Evolutionary conservation across 768 basidiomycete genomes (phyloP), one percentile per base, ranked within the genome.

Genomic region (Grammothele lineata): DNA sequence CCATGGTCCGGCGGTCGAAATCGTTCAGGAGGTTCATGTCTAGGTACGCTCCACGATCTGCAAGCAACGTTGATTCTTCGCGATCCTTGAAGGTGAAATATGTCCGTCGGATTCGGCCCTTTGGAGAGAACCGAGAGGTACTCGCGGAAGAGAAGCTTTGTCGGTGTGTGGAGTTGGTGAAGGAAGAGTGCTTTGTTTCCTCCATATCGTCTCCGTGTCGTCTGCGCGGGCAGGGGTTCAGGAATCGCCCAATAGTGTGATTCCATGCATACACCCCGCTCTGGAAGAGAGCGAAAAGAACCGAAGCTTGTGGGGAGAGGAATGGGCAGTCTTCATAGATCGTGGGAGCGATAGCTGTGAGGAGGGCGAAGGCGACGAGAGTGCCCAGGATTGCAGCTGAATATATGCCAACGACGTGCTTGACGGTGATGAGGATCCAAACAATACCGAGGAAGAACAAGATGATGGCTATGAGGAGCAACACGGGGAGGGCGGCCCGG

Each of bases 391-490:
- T 37, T 8, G 44, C 4, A 1, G 26, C 5, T 2, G 34, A 24
- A 1, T 46, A 40, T 32, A 24, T 35, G 38, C 47, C 56, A 11
- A 58, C 53, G 19, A 41, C 11, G n/a, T 8, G 12, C 19, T 53
- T 30, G 25, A 58, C 19, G 0, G 53, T 43, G 50, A 50, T 53
- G 17, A 55, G 37, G 17, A 55, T 26, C 30, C 35, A 34, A 46
- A 63, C 58, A 14, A 58, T n/a, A 2, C 55, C 57, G 18, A 19
- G 33, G 22, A 58, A 30, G 47, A 58, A 58, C 11, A 58, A 41
- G 3, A 53, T 34, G n/a, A 58, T 43, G 14, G 53, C 53, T 7
- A 50, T 8, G 30, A 53, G 54, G 15, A 58, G 43, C 4, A 55
- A 33, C 10, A 46, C 47, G 8, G 57, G 57, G n/a, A 58, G 42